Percentiles rank a stretch among this genome's conserved stretches.
Evolutionary conservation across 208 protist genomes (phyloP).

Genomic region (Leishmania arabica): DNA sequence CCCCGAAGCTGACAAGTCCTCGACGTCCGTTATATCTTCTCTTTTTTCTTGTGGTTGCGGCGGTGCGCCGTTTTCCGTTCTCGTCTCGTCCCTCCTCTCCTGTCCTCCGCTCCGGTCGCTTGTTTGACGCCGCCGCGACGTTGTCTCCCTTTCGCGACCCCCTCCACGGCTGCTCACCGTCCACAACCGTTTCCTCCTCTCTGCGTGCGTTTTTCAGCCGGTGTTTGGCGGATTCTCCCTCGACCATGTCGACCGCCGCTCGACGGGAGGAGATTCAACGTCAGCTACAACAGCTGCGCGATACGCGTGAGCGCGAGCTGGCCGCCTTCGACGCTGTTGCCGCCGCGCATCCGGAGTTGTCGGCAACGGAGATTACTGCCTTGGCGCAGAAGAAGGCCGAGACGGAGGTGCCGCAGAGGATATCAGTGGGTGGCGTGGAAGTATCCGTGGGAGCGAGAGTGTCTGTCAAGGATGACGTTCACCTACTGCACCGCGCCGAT

Average conservation of each 20-base stretch:
- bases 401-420: conserved; percentile 29
- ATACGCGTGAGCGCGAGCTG: conserved; percentile 62
- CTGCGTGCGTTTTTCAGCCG: not conserved
- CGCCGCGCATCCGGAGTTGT: conserved; percentile 35
- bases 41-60: not conserved
- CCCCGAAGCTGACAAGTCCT: not conserved
- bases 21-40: not conserved
- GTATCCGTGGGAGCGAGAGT: conserved; percentile 66
- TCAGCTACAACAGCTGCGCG: conserved; percentile 61
- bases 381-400: conserved; percentile 46
- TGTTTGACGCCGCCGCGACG: not conserved
- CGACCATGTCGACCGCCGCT: conserved; percentile 27
- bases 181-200: not conserved
- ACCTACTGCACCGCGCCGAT: conserved; percentile 45
- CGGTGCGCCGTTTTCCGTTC: not conserved
- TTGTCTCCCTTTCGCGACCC: not conserved
- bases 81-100: not conserved
- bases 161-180: not conserved
- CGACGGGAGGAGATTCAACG: conserved; percentile 74
- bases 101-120: not conserved
- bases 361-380: conserved; percentile 49
- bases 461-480: conserved; percentile 54
- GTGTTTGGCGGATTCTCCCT: not conserved
- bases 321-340: conserved; percentile 66
- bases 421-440: conserved; percentile 31